These are phyloP conservation scores for Taphrina flavorubra DNA, from an alignment of 1,139 yeast species.

Conservation along the genomic window DNA sequence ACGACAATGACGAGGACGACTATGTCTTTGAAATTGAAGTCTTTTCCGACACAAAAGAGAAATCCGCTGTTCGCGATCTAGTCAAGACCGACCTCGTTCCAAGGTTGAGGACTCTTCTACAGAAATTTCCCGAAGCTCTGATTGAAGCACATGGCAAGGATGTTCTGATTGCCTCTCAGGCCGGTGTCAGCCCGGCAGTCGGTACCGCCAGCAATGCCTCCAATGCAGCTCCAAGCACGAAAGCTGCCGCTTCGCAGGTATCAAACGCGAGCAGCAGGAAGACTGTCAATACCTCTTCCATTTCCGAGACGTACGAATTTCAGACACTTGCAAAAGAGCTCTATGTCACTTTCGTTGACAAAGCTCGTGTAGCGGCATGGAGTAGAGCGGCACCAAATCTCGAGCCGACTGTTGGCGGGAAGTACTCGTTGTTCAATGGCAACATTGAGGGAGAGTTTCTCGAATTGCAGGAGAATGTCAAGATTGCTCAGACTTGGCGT, in stretches of 20 bases:
- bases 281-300: constrained; percentile 57
- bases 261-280: constrained; percentile 8
- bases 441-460: constrained; percentile 74
- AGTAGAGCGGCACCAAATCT: constrained; percentile 75
- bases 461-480: constrained; percentile 63
- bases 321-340: constrained; percentile 87
- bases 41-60: constrained; percentile 57
- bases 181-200: constrained; percentile 73
- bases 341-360: constrained; percentile 74
- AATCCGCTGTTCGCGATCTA: constrained; percentile 59
- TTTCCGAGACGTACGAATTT: constrained; percentile 79
- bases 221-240: constrained; percentile 41
- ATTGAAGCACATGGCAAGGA: constrained; percentile 78
- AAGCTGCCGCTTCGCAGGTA: constrained; percentile 44
- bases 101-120: constrained; percentile 64
- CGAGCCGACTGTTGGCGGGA: constrained; percentile 66
- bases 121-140: constrained; percentile 75
- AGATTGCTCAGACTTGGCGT: constrained; percentile 81
- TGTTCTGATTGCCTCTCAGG: constrained; percentile 76
- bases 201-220: constrained; percentile 55
- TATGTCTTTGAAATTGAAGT: constrained; percentile 79
- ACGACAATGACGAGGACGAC: constrained; percentile 84
- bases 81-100: constrained; percentile 72
- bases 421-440: constrained; percentile 83
- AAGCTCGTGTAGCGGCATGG: constrained; percentile 85